Evolutionary conservation across 2,329 filamentous ascomycete genomes (phyloP), one percentile per base, ranked within the genome.

Genomic region (Nemania sp.): DNA sequence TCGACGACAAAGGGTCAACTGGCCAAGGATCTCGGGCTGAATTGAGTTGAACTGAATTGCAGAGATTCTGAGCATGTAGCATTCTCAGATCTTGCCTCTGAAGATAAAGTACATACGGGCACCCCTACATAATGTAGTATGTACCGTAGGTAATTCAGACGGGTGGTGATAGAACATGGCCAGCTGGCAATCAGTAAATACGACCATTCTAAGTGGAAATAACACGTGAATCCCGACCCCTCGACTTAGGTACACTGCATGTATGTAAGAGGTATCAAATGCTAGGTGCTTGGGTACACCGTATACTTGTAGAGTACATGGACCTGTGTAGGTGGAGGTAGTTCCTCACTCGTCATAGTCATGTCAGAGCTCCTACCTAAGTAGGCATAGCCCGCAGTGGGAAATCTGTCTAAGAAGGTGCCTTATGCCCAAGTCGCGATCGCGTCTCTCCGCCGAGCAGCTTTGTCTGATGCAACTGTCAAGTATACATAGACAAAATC

Each of bases 1-100:
- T 95, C 95, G 2, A 97, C 98, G 69, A 97, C 93, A 74, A 85
- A 86, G 63, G 85, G 81, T 7, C 90, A 96, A 87, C 87, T 96
- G 2, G 90, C 92, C 78, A 97, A 96, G 82, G 90, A 96, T 75
- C 76, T 96, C 37, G 83, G 81, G 1, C 62, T 80, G 47, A 71
- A 69, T 56, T 72, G 69, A 45, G 43, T 50, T 21, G 34, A 5
- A 40, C 47, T 21, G 34, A 3, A 37, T 15, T 39, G 20, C n/a
- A 42, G 5, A 13, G 34, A 39, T 46, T 18, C 17, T 47, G 17
- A 39, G 21, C 17, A 46, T 54, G 5, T 35, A 43, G 25, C 18
- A 48, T 39, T n/a, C 15, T 37, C 43, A 18, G 25, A 37, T 21
- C 20, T 12, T 12, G 45, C 13, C 34, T 5, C 9, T 45, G n/a